Evolutionary conservation across 306 rosid species (phyloP).

Genomic region (Vachellia collinsii): DNA sequence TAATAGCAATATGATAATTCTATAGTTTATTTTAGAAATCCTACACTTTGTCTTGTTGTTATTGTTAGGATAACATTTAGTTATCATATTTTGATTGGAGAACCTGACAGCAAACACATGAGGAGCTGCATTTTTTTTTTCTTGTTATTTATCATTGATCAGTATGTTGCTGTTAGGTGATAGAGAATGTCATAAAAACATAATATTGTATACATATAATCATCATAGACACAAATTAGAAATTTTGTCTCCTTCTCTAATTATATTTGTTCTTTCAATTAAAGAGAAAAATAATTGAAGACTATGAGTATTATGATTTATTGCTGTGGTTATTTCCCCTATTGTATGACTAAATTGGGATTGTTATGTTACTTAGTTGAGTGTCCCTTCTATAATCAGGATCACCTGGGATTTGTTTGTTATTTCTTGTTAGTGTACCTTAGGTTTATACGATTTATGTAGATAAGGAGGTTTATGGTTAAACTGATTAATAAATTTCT

Average conservation of each 20-base stretch:
- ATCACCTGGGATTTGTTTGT: background rate
- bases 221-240: background rate
- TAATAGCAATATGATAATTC: background rate
- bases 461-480: background rate
- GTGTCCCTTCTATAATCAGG: background rate
- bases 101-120: background rate
- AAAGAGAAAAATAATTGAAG: background rate
- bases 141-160: background rate
- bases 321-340: background rate
- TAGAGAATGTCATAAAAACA: background rate
- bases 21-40: background rate
- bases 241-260: background rate
- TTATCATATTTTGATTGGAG: background rate
- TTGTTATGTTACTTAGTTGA: background rate
- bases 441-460: background rate
- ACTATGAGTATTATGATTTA: background rate
- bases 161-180: background rate
- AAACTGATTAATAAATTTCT: background rate
- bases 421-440: background rate
- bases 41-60: background rate
- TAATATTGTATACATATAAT: background rate
- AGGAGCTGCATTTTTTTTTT: background rate
- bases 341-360: background rate
- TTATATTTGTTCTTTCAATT: background rate
- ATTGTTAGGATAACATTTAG: background rate